Evolutionary conservation across 2,329 filamentous ascomycete species (phyloP), one percentile per base, ranked within the genome.

Genomic region (Claviceps cyperi): DNA sequence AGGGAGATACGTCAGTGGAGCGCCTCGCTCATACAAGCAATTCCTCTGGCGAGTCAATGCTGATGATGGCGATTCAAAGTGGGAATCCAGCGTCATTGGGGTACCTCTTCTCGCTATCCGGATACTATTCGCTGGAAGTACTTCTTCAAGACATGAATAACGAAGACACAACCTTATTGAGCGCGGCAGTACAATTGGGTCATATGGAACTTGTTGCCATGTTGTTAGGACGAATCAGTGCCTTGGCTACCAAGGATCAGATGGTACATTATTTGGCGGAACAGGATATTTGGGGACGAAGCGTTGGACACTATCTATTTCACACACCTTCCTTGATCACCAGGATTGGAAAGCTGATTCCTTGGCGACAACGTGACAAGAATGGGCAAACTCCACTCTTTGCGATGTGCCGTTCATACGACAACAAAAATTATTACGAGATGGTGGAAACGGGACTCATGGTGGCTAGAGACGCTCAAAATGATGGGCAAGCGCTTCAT

Each of bases 371-470:
- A 64, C 88, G 84, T 57, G 92, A 98, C 66, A 94, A 89, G 64
- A 96, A 97, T 61, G 92, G 92, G 0, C 92, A 97, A 66, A 98
- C 94, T n/a, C 94, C 92, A 1, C 70, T 98, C 8, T 97, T 98
- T 64, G 92, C 92, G 2, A 73, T 97, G 1, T 97, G 90, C 64
- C 81, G 92, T 58, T 97, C 89, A 0, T 98, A 98, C 61, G 92
- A 98, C 61, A 89, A 98, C 64, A 76, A 81, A 1, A 76, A 90
- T 57, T 98, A 98, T 66, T 78, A 80, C 49, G 71, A 75, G 45
- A 97, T 98, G 92, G 86, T 98, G 0, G 81, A 86, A 56, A 78
- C 82, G 52, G 92, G 86, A 4, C 71, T 98, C 38, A 74, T 80
- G 35, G 80, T 84, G 43, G 89, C 92, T 2, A 83, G 81, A 49